phyloP scores from a whole-genome alignment of 257 asterid genomes.

The Euphrasia confusa region DNA sequence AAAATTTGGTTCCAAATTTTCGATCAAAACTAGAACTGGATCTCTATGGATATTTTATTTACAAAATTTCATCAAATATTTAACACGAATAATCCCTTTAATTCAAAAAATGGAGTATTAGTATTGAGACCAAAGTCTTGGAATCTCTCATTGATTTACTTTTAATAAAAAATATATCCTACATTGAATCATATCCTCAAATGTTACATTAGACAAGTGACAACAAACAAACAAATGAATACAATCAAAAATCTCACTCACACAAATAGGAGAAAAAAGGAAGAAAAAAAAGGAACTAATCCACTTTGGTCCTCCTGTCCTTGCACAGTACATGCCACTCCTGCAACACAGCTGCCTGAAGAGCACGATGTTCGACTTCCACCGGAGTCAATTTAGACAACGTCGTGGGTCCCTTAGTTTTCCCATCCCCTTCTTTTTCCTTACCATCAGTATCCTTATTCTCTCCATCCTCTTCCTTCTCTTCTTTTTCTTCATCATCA shows the following conservation, averaged over 20 bases:
- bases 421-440: slow-evolving; percentile 39
- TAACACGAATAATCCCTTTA: too few relatives aligned
- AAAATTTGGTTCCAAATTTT: too few relatives aligned
- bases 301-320: slow-evolving; percentile 52
- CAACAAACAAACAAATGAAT: not conserved
- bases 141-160: too few relatives aligned
- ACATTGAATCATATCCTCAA: not conserved
- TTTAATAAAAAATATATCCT: not conserved
- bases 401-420: slow-evolving; percentile 54
- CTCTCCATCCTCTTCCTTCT: slow-evolving; percentile 33
- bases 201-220: not conserved
- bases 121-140: too few relatives aligned
- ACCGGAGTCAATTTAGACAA: slow-evolving; percentile 63
- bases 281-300: slow-evolving; percentile 11
- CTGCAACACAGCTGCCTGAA: slow-evolving; percentile 73
- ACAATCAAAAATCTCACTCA: not conserved
- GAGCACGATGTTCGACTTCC: slow-evolving; percentile 86
- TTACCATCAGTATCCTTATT: slow-evolving; percentile 26
- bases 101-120: too few relatives aligned
- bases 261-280: not conserved
- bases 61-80: too few relatives aligned
- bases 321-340: slow-evolving; percentile 85
- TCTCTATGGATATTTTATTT: too few relatives aligned
- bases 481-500: slow-evolving; percentile 35
- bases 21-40: too few relatives aligned